Evolutionary conservation across 768 basidiomycete genomes (phyloP).

Genomic region (Tylopilus plumbeoviolaceoides): DNA sequence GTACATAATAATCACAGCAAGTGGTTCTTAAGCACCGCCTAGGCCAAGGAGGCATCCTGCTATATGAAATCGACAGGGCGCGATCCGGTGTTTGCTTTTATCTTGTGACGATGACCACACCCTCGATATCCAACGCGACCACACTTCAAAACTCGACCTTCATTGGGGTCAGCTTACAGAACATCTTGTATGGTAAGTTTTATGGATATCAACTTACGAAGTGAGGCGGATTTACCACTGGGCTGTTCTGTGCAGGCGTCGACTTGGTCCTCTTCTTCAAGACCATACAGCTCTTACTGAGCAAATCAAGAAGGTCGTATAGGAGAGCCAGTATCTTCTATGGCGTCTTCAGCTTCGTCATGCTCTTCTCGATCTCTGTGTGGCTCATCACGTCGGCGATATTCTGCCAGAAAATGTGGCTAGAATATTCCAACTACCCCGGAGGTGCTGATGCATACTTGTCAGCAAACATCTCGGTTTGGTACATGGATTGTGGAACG

Average conservation of each 20-base stretch:
- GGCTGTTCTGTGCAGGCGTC: slow-evolving; percentile 12
- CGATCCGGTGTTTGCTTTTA: background rate
- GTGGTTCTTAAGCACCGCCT: too few species aligned
- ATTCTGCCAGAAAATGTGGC: slow-evolving; percentile 36
- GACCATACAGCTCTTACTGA: slow-evolving; percentile 14
- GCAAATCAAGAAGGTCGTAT: background rate
- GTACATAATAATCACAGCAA: too few species aligned
- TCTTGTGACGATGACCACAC: background rate
- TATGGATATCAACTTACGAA: too few species aligned
- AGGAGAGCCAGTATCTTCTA: slow-evolving; percentile 18
- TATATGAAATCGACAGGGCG: background rate
- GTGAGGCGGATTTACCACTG: too few species aligned
- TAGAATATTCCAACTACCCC: slow-evolving; percentile 29
- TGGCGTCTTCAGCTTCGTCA: slow-evolving; percentile 21
- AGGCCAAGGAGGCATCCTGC: background rate
- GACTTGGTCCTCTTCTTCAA: slow-evolving; percentile 22
- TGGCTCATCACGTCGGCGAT: slow-evolving; percentile 21
- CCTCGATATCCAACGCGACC: background rate
- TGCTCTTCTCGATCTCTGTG: slow-evolving; percentile 30
- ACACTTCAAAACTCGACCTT: slow-evolving; percentile 13
- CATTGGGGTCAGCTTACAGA: slow-evolving; percentile 14
- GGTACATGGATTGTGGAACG: slow-evolving; percentile 29
- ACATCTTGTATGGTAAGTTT: slow-evolving; percentile 24
- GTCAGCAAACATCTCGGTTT: slow-evolving; percentile 17
- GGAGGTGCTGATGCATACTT: slow-evolving; percentile 35